Percentiles rank a stretch among this genome's conserved stretches.
Evolutionary conservation across 2,329 filamentous ascomycete genomes (phyloP).

Genomic region (Diaporthe longicolla): DNA sequence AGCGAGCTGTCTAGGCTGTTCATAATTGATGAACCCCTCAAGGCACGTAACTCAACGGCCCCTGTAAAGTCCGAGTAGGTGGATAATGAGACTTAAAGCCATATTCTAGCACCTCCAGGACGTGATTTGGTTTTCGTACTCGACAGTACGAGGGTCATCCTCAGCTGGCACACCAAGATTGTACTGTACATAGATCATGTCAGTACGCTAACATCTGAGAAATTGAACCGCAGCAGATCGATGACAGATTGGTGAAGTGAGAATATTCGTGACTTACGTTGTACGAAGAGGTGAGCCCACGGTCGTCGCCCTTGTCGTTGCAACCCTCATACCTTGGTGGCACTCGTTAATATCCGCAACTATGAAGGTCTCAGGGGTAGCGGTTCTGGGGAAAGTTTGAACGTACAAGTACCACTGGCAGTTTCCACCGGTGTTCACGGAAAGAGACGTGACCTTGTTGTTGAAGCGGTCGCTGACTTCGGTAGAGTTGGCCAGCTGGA

Average conservation of each 20-base stretch:
- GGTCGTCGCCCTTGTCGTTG: conserved; percentile 18
- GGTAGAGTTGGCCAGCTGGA: conserved; percentile 15
- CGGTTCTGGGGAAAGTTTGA: fast-evolving
- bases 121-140: conserved; percentile 23
- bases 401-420: conserved; percentile 24
- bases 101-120: conserved; percentile 15
- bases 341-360: background rate
- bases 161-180: conserved; percentile 1
- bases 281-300: conserved; percentile 1
- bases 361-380: too few relatives aligned
- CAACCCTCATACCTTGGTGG: conserved; percentile 4
- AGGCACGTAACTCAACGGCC: background rate
- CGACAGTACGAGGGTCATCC: background rate
- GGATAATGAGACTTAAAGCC: too few relatives aligned
- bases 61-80: background rate
- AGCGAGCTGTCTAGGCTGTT: background rate
- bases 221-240: too few relatives aligned
- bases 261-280: background rate
- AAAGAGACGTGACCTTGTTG: conserved; percentile 16
- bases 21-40: background rate
- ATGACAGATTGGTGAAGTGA: fast-evolving
- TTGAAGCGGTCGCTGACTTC: conserved; percentile 22
- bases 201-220: background rate
- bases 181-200: background rate
- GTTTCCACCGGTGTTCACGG: conserved; percentile 4